Evolutionary conservation across 768 basidiomycete genomes (phyloP), one percentile per base, ranked within the genome.

Genomic region (Tricholoma terreum): DNA sequence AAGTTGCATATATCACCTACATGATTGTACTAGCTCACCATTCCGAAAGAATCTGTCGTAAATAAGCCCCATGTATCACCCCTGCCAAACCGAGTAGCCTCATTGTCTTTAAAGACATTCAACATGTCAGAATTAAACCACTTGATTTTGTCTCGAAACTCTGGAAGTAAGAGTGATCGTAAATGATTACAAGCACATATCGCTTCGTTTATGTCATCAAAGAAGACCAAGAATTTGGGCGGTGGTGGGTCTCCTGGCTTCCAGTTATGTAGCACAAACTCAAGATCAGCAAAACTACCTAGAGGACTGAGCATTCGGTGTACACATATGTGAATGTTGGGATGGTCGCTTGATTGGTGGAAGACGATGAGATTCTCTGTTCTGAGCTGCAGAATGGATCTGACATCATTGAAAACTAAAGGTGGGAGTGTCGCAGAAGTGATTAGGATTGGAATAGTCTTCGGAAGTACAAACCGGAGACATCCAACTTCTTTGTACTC

Each of bases 1-100:
- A 31, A 51, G 36, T 40, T 17, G 58, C 30, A 40, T n/a, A 22
- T 42, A 21, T 38, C 1, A 38, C 15, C 35, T 14, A 60, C 67
- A 50, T n/a, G n/a, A n/a, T n/a, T n/a, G n/a, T n/a, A n/a, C n/a
- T n/a, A n/a, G n/a, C n/a, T n/a, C 58, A 75, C 70, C 73, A 76
- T 71, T 24, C 75, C 72, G 57, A 73, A 74, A 15, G 71, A 62
- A 35, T 71, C 71, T 0, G 68, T 74, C 4, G 43, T 62, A n/a
- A n/a, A n/a, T n/a, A n/a, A n/a, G n/a, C n/a, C n/a, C n/a, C n/a
- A n/a, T n/a, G n/a, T n/a, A n/a, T n/a, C n/a, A n/a, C n/a, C n/a
- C n/a, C n/a, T n/a, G n/a, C n/a, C n/a, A n/a, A n/a, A n/a, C n/a
- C n/a, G 49, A 45, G 65, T 6, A 72, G 43, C 6, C 71, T 43